phyloP scores from a whole-genome alignment of 2,329 filamentous ascomycete genomes.

The Nemania abortiva region DNA sequence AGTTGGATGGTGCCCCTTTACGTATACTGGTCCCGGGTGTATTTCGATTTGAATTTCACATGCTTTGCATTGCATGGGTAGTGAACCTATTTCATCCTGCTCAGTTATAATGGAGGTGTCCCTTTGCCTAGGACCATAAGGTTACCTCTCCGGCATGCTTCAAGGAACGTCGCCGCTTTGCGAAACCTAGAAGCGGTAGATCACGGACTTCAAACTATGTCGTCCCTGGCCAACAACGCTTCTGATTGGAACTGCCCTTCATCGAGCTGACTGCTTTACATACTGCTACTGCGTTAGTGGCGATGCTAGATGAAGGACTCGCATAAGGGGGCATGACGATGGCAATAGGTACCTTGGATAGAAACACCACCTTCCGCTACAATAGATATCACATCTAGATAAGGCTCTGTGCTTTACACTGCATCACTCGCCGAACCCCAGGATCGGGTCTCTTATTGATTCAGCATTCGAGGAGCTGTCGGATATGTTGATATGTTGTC shows the following conservation, averaged over 20 bases:
- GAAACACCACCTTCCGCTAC: background rate
- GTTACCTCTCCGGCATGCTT: conserved; percentile 22
- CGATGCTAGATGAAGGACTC: background rate
- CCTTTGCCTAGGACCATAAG: conserved; percentile 13
- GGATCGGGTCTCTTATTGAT: background rate
- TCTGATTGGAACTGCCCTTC: background rate
- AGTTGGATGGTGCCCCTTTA: background rate
- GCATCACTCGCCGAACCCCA: background rate
- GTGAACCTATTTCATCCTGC: conserved; percentile 16
- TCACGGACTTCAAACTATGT: conserved; percentile 13
- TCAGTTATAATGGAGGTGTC: background rate
- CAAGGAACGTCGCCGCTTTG: conserved; percentile 22
- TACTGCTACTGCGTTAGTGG: background rate
- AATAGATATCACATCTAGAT: conserved; percentile 3
- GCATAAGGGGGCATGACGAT: background rate
- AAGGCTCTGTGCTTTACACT: conserved; percentile 5
- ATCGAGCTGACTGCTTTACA: background rate
- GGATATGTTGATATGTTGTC: background rate
- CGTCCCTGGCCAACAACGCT: background rate
- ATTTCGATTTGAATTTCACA: background rate
- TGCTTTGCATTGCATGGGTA: conserved; percentile 22
- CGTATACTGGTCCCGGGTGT: background rate
- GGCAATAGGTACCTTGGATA: background rate
- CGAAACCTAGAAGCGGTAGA: conserved; percentile 30
- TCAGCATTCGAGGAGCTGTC: background rate